Conservation (phyloP, 257 asterid genomes). For the Solanum lycopersicoides region DNA sequence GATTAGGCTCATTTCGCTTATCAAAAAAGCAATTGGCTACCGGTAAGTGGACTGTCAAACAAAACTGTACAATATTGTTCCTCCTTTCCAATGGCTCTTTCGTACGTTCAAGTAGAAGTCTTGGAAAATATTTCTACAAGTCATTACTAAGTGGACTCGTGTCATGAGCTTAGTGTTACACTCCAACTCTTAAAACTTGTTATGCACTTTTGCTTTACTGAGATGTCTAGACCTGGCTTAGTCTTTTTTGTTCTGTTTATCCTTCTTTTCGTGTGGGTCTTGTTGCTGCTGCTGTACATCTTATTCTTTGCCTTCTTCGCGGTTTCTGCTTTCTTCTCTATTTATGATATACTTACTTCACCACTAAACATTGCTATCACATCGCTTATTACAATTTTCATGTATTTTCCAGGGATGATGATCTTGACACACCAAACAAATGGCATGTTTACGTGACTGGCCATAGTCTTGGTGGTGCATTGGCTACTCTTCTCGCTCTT, state of each 20-base stretch:
- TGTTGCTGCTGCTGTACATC: neutral
- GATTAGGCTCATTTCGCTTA: conserved; percentile 64
- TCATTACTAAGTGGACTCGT: neutral
- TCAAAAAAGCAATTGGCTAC: conserved; percentile 70
- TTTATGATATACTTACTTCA: neutral
- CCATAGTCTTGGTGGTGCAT: conserved; percentile 98
- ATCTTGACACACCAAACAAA: conserved; percentile 25
- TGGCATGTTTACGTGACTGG: conserved; percentile 97
- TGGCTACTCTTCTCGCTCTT: conserved; percentile 91
- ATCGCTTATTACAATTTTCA: neutral
- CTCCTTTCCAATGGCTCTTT: neutral
- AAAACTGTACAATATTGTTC: neutral
- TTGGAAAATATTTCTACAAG: neutral
- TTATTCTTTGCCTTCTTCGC: neutral
- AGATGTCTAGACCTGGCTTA: neutral
- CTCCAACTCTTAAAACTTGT: neutral
- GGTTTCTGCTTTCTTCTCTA: neutral
- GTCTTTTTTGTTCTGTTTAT: neutral
- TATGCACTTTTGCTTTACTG: neutral
- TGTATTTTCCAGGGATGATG: conserved; percentile 44
- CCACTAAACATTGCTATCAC: neutral
- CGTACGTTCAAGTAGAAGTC: neutral
- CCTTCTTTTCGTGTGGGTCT: neutral
- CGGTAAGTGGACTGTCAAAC: conserved; percentile 29
- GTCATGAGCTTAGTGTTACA: neutral